Base-by-base conservation (phyloP, 2,329 filamentous ascomycete species). In the Zasmidium citrigriseum region DNA sequence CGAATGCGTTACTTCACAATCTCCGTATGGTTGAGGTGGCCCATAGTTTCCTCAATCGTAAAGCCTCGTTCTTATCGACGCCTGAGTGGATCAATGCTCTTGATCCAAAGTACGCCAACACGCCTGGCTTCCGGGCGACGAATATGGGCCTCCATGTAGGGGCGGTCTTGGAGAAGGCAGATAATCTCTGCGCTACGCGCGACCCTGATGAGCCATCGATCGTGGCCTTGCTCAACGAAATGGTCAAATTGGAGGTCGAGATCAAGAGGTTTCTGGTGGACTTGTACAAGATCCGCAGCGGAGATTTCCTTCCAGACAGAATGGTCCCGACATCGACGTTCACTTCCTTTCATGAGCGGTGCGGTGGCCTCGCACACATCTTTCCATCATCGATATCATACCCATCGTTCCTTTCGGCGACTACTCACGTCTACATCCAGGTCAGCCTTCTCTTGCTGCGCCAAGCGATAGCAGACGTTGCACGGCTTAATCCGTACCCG, bases 381-480 rank as follows among this genome's bases (percentile, higher is more conserved):
- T 21, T 52, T 22, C 50, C 50, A 11, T 3, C 14, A 14, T 12
- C 50, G 1, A 52, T 52, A 18, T 27, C 44, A 10, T 52, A 44
- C 23, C 29, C 50, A 3, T 52, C 50, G n/a, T 52, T 52, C 20
- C 10, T 52, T 18, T 22, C 16, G 2, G 50, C 50, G 12, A 52
- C 50, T 2, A 52, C 29, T 18, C 29, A 45, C 45, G 22, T 29
- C 12, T 52, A 52, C 50, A 52, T 52, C 4, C 45, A 34, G 34
- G 24, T 38, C 11, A 22, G n/a, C 21, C 50, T 52, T 12, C 50
- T 52, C 3, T n/a, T 52, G 2, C 27, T 52, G 10, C 50, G 50
- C n/a, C 50, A 52, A 45, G 27, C 50, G 18, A 45, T 52, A 14
- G 27, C 34, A 11, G 21, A 45, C 25, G 50, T 52, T 11, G 16